phyloP scores from a whole-genome alignment of 164 flowering plant genomes.

The Piper betle region DNA sequence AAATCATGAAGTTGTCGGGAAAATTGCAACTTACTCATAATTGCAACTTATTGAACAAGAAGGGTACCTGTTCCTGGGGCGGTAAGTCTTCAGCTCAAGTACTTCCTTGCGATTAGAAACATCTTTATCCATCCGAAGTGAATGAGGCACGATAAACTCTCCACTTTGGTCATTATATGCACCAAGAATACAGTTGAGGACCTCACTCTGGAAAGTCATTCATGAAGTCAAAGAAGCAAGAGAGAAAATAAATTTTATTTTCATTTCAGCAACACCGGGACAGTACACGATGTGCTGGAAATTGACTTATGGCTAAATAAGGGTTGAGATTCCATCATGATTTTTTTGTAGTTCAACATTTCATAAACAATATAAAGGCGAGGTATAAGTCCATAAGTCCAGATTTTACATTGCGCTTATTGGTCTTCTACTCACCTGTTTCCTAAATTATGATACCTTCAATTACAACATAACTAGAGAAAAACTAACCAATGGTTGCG shows the following conservation, averaged over 20 bases:
- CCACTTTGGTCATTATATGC: conserved; percentile 48
- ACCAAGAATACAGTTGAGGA: conserved; percentile 49
- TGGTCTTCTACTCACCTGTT: not conserved
- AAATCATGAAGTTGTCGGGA: not conserved
- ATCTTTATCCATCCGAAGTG: conserved; percentile 49
- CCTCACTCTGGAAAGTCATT: conserved; percentile 44
- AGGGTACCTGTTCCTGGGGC: conserved; percentile 53
- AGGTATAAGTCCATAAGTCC: no score
- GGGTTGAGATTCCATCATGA: not conserved
- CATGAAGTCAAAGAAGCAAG: not conserved
- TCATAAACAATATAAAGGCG: not conserved
- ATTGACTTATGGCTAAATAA: no score
- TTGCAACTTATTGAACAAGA: not conserved
- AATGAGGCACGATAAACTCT: conserved; percentile 42
- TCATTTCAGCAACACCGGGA: not conserved
- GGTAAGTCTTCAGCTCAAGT: conserved; percentile 46
- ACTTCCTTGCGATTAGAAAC: conserved; percentile 25
- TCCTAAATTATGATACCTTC: not conserved
- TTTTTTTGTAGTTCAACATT: not conserved
- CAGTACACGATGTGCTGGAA: not conserved
- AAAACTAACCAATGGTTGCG: conserved; percentile 63
- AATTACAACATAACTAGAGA: not conserved
- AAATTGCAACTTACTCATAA: not conserved
- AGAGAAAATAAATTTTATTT: not conserved
- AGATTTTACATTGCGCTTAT: not conserved